Evolutionary conservation across 208 protist species (phyloP).

Genomic region (Blastocrithidia nonstop): DNA sequence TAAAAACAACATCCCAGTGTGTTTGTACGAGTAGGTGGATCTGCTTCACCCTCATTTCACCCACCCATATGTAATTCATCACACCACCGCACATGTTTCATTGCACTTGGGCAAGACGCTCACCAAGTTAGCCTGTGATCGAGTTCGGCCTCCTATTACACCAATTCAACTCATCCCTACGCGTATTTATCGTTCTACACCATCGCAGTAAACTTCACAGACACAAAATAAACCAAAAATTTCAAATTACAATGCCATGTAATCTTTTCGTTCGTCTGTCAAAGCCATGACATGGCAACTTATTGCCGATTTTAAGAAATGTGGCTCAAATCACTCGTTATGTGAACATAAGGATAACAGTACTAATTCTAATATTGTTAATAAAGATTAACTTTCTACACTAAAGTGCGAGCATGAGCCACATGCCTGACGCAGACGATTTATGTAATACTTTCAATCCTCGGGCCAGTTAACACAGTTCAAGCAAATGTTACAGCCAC

Average conservation of each 20-base stretch:
- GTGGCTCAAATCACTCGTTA: neutral
- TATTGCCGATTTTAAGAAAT: neutral
- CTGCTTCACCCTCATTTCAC: conserved; percentile 20
- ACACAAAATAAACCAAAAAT: neutral
- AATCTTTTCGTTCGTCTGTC: neutral
- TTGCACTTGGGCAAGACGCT: conserved; percentile 49
- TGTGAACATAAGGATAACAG: neutral
- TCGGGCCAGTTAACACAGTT: conserved; percentile 56
- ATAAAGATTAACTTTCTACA: neutral
- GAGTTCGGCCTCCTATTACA: conserved; percentile 36
- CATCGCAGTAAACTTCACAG: neutral
- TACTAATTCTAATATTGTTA: neutral
- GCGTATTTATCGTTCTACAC: neutral
- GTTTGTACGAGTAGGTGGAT: conserved; percentile 45
- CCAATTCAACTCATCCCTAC: conserved; percentile 50
- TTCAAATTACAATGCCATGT: no score
- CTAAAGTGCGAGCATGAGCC: conserved; percentile 4
- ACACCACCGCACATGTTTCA: conserved; percentile 35
- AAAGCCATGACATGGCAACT: neutral
- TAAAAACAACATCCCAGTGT: conserved; percentile 27
- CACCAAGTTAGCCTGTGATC: conserved; percentile 53
- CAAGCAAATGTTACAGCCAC: conserved; percentile 49
- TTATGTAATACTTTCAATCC: conserved; percentile 50
- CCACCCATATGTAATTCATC: conserved; percentile 55
- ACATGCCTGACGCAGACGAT: conserved; percentile 16